Percentiles rank a stretch among this genome's conserved stretches.
Evolutionary conservation across 441 rosid species (phyloP).

Genomic region (Populus hybrid): DNA sequence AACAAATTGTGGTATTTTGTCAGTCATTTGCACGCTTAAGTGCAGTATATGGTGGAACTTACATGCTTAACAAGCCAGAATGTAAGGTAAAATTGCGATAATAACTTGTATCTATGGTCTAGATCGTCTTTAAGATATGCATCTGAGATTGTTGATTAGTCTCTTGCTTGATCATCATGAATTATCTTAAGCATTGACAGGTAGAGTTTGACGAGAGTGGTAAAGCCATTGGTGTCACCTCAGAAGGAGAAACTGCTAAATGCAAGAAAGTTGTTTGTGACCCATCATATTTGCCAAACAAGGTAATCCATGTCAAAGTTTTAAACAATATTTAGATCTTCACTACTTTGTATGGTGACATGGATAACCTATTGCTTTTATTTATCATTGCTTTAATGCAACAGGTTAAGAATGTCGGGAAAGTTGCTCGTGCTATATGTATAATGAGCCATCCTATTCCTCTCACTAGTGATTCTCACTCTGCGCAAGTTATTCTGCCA

Average conservation of each 20-base stretch:
- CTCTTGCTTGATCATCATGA: background rate
- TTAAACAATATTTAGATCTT: background rate
- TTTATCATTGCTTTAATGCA: conserved; percentile 7
- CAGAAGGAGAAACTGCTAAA: conserved; percentile 83
- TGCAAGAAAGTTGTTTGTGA: conserved; percentile 89
- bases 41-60: conserved; percentile 89
- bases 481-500: conserved; percentile 76
- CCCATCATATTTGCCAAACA: conserved; percentile 68
- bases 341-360: background rate
- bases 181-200: conserved; percentile 19
- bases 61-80: conserved; percentile 85
- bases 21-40: conserved; percentile 89
- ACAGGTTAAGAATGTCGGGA: conserved; percentile 74
- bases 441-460: conserved; percentile 87
- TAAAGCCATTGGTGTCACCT: conserved; percentile 63
- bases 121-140: background rate
- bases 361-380: background rate
- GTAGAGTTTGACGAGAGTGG: conserved; percentile 70
- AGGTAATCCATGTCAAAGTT: conserved; percentile 38
- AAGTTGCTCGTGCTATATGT: conserved; percentile 76
- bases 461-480: conserved; percentile 71
- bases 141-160: background rate
- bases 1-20: conserved; percentile 9
- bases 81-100: conserved; percentile 49
- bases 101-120: background rate